Conservation (phyloP, 352 stramenopile species). For the Globisporangium middletonii region DNA sequence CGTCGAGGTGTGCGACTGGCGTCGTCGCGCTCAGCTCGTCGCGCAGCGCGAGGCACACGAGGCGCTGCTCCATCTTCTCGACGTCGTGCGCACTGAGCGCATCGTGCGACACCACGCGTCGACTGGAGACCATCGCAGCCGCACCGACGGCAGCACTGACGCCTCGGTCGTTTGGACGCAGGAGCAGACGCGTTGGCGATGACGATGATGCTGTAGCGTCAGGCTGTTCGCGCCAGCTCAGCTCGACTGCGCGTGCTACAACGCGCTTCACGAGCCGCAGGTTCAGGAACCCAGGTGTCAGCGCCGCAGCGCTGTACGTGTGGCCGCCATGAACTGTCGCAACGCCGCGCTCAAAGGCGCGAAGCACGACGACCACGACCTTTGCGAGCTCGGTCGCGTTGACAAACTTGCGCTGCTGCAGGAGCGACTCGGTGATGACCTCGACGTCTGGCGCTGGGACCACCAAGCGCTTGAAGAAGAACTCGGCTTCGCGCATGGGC, state of each 20-base stretch:
- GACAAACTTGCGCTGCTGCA: slow-evolving; percentile 31
- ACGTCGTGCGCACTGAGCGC: slow-evolving; percentile 15
- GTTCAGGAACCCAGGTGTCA: slow-evolving; percentile 3
- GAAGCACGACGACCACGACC: slow-evolving; percentile 25
- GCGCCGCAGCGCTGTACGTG: neutral
- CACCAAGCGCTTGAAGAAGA: slow-evolving; percentile 35
- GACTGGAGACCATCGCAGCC: neutral
- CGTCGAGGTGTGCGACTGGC: slow-evolving; percentile 17
- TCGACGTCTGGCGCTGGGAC: slow-evolving; percentile 33
- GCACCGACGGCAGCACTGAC: slow-evolving; percentile 4
- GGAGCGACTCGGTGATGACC: slow-evolving; percentile 33
- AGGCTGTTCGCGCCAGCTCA: slow-evolving; percentile 14
- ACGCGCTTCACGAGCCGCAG: slow-evolving; percentile 18
- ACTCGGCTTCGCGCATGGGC: slow-evolving; percentile 11
- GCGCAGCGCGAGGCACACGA: slow-evolving; percentile 32
- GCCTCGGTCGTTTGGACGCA: neutral
- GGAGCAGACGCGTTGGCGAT: neutral
- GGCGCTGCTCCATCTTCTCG: slow-evolving; percentile 31
- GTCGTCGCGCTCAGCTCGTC: slow-evolving; percentile 21
- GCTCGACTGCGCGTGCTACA: slow-evolving; percentile 16
- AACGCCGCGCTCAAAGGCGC: slow-evolving; percentile 23
- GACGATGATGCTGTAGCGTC: neutral
- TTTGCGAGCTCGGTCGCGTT: slow-evolving; percentile 25
- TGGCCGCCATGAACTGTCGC: slow-evolving; percentile 7
- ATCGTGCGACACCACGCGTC: neutral